Percentiles rank a stretch among this genome's conserved stretches.
Conservation (phyloP, 495 filamentous ascomycete species). For the Filosporella fistucella region DNA sequence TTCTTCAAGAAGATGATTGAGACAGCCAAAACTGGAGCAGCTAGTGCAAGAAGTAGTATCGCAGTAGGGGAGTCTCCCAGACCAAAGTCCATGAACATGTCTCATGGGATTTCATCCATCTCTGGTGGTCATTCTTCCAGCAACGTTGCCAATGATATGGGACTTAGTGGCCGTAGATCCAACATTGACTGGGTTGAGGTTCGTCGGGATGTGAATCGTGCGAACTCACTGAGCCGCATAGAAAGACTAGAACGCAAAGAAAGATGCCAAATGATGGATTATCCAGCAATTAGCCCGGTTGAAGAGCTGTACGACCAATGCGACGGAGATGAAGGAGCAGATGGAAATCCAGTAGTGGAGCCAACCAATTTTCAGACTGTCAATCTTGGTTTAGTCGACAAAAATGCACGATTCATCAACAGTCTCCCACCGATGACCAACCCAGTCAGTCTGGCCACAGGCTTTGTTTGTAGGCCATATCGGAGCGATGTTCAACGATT, state of each 20-base stretch:
- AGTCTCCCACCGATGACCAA: constrained; percentile 89
- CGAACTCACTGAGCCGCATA: constrained; percentile 85
- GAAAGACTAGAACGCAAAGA: constrained; percentile 85
- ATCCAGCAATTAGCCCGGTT: constrained; percentile 80
- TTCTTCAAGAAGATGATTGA: constrained; percentile 98
- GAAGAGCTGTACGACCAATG: constrained; percentile 80
- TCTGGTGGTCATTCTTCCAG: constrained; percentile 38
- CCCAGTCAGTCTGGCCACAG: constrained; percentile 77
- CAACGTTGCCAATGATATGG: constrained; percentile 62
- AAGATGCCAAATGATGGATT: constrained; percentile 90
- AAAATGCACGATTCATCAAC: constrained; percentile 86
- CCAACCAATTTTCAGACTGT: constrained; percentile 75
- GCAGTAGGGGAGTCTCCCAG: constrained; percentile 54
- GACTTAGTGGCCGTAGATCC: constrained; percentile 43
- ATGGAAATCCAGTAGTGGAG: constrained; percentile 77
- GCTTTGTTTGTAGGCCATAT: constrained; percentile 91
- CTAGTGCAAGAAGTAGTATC: constrained; percentile 82
- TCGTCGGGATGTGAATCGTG: constrained; percentile 88
- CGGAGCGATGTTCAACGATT: constrained; percentile 91
- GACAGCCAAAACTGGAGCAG: constrained; percentile 88
- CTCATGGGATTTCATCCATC: constrained; percentile 47
- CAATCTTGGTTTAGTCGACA: constrained; percentile 86
- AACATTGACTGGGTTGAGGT: constrained; percentile 92
- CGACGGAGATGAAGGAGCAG: constrained; percentile 86
- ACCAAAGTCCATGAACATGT: constrained; percentile 33